Evolutionary conservation across 2,329 filamentous ascomycete genomes (phyloP).

Genomic region (Neopestalotiopsis sp.): DNA sequence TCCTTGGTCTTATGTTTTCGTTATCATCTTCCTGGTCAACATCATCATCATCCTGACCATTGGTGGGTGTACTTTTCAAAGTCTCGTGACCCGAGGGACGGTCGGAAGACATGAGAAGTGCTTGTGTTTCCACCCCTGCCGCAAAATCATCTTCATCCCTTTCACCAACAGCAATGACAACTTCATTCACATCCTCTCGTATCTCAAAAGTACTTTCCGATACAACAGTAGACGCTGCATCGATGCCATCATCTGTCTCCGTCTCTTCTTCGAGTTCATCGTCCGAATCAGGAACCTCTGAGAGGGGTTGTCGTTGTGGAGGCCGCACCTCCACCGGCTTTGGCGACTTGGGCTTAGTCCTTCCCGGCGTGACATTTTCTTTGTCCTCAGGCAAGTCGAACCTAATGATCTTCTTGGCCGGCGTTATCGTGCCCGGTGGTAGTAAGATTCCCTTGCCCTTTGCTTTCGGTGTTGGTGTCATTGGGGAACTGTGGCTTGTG

Average conservation of each 20-base stretch:
- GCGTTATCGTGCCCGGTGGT: conserved; percentile 22
- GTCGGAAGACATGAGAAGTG: conserved; percentile 26
- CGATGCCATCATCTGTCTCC: conserved; percentile 24
- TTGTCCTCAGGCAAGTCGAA: conserved; percentile 38
- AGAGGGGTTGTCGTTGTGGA: conserved; percentile 30
- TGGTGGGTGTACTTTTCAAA: background rate
- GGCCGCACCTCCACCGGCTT: conserved; percentile 28
- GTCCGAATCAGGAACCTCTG: conserved; percentile 31
- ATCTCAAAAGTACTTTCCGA: background rate
- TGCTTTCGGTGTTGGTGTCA: conserved; percentile 28
- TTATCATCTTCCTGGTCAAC: background rate
- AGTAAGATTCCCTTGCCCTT: conserved; percentile 26
- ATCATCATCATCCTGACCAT: background rate
- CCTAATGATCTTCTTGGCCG: conserved; percentile 31
- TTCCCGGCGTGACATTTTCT: conserved; percentile 40
- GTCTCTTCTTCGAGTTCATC: conserved; percentile 24
- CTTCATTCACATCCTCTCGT: conserved; percentile 13
- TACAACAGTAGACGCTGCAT: conserved; percentile 16
- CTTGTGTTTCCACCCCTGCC: conserved; percentile 30
- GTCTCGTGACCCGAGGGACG: conserved; percentile 19
- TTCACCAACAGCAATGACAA: conserved; percentile 21
- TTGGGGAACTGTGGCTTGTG: conserved; percentile 33
- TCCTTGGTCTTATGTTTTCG: background rate
- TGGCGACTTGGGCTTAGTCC: conserved; percentile 37
- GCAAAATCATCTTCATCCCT: conserved; percentile 24